Conservation (phyloP, 2,329 filamentous ascomycete species). For the Sporothrix globosa region DNA sequence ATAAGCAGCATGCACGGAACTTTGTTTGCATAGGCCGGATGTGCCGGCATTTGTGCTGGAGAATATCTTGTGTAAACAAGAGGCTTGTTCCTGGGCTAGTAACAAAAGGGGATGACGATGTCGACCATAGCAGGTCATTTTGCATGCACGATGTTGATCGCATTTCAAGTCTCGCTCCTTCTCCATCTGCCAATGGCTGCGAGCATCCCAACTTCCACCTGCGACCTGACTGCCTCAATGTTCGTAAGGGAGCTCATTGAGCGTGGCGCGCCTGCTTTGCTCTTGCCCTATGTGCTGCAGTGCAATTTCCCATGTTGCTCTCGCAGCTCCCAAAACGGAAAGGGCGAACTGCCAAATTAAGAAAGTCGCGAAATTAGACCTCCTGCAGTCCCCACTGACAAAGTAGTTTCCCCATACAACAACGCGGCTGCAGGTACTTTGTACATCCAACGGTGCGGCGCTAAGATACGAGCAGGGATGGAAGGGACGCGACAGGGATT, state of each 20-base stretch:
- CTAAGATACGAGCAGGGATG: slow-evolving; percentile 1
- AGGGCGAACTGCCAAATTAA: slow-evolving; percentile 24
- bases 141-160: slow-evolving; percentile 24
- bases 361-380: slow-evolving; percentile 21
- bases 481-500: slow-evolving; percentile 12
- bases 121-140: not conserved
- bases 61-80: not conserved
- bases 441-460: not conserved
- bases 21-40: slow-evolving; percentile 9
- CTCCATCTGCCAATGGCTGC: slow-evolving; percentile 2
- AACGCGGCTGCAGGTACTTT: not conserved
- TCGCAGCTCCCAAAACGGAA: slow-evolving; percentile 20
- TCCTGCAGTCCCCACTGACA: not conserved
- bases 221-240: not conserved
- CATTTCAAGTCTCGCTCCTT: slow-evolving; percentile 12
- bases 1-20: slow-evolving; percentile 14
- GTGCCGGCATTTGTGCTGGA: slow-evolving; percentile 19
- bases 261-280: not conserved
- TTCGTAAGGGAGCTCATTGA: no score
- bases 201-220: slow-evolving; percentile 9
- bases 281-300: not conserved
- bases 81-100: not conserved
- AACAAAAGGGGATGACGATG: not conserved
- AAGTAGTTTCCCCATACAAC: not conserved
- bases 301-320: slow-evolving; percentile 28